These are phyloP conservation scores for Zasmidium cellare DNA, from an alignment of 2,329 filamentous ascomycete species.

Conservation along the genomic window DNA sequence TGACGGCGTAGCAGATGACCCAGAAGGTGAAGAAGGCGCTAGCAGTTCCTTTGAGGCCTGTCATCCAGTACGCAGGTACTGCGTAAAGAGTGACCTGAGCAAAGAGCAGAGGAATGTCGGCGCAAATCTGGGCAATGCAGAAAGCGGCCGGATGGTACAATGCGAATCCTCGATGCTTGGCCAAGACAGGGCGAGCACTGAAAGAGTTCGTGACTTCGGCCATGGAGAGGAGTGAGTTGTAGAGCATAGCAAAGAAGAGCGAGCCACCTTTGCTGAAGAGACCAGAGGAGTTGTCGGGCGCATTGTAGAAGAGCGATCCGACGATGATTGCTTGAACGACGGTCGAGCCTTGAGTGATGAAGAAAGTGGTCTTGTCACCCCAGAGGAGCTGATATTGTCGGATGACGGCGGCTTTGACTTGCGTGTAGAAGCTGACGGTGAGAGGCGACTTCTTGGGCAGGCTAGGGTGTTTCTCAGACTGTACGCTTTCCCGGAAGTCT, in stretches of 20 bases:
- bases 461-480: slow-evolving; percentile 56
- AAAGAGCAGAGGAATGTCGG: slow-evolving; percentile 55
- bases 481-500: slow-evolving; percentile 56
- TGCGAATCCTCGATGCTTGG: slow-evolving; percentile 46
- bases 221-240: slow-evolving; percentile 63
- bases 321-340: slow-evolving; percentile 62
- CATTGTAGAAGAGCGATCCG: slow-evolving; percentile 68
- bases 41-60: slow-evolving; percentile 54
- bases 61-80: slow-evolving; percentile 65
- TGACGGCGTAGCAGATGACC: slow-evolving; percentile 51
- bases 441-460: slow-evolving; percentile 57
- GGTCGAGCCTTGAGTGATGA: slow-evolving; percentile 62
- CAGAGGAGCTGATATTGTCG: slow-evolving; percentile 67
- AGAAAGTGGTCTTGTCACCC: slow-evolving; percentile 64
- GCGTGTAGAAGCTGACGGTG: slow-evolving; percentile 55
- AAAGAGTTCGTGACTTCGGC: slow-evolving; percentile 63
- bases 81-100: slow-evolving; percentile 62
- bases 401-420: slow-evolving; percentile 57
- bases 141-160: slow-evolving; percentile 44
- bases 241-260: slow-evolving; percentile 64
- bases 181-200: slow-evolving; percentile 46
- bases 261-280: slow-evolving; percentile 66
- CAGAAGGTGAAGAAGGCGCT: slow-evolving; percentile 63
- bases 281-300: slow-evolving; percentile 57
- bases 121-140: slow-evolving; percentile 53